These are phyloP conservation scores for Fusarium haematococcum DNA, from an alignment of 2,329 filamentous ascomycete species.

Conservation along the genomic window DNA sequence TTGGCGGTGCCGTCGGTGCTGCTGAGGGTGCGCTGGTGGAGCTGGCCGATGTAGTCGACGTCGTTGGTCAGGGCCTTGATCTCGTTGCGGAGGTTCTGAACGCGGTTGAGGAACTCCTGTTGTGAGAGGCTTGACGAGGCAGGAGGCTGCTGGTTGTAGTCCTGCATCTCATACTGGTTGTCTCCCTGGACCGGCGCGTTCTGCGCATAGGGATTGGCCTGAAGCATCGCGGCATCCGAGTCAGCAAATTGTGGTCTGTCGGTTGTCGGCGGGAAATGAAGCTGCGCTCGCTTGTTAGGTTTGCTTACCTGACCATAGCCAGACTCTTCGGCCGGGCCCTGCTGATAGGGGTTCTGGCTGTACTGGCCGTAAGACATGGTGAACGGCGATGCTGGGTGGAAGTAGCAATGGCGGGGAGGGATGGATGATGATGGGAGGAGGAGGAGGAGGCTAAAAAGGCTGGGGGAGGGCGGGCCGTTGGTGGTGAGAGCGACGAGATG, in stretches of 20 bases:
- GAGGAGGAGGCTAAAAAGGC: conserved; percentile 32
- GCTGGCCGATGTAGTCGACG: conserved; percentile 74
- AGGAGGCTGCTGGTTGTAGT: conserved; percentile 53
- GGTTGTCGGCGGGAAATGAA: conserved; percentile 10
- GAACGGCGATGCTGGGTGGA: conserved; percentile 33
- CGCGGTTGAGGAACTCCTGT: conserved; percentile 75
- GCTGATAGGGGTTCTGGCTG: conserved; percentile 73
- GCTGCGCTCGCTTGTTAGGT: not conserved
- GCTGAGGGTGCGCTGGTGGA: conserved; percentile 78
- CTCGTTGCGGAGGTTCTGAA: conserved; percentile 74
- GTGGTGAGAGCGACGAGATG: conserved; percentile 31
- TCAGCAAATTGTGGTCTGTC: conserved; percentile 32
- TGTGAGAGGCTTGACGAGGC: conserved; percentile 61
- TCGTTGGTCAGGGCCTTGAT: conserved; percentile 75
- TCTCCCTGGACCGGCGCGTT: conserved; percentile 44
- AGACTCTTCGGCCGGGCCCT: conserved; percentile 61
- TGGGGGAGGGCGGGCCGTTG: conserved; percentile 14
- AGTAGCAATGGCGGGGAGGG: conserved; percentile 36
- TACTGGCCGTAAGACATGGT: conserved; percentile 73
- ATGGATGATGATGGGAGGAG: conserved; percentile 37
- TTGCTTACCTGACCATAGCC: conserved; percentile 58
- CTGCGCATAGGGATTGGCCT: conserved; percentile 48
- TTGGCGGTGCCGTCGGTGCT: conserved; percentile 69
- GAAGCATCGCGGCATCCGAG: conserved; percentile 15
- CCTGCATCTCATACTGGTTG: conserved; percentile 67